Percentiles rank a stretch among this genome's conserved stretches.
phyloP scores from a whole-genome alignment of 2,329 filamentous ascomycete genomes.

The Kalmusia sp. region DNA sequence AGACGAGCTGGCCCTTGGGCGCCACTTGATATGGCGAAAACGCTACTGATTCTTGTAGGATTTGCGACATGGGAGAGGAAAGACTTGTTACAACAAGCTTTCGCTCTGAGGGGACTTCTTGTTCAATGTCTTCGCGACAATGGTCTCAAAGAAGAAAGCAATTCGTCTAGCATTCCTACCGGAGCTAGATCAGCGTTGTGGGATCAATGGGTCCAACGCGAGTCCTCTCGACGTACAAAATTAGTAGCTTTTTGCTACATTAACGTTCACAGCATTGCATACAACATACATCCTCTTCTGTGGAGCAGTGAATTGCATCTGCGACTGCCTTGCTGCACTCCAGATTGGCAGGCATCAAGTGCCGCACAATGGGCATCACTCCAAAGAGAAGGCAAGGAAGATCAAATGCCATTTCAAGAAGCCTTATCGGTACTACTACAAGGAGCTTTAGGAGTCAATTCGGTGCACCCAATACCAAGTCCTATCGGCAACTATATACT shows the following conservation, averaged over 20 bases:
- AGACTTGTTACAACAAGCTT: constrained; percentile 38
- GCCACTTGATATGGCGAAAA: constrained; percentile 37
- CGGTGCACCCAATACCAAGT: constrained; percentile 35
- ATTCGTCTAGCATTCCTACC: constrained; percentile 13
- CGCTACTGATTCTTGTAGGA: constrained; percentile 37
- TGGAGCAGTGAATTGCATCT: constrained; percentile 39
- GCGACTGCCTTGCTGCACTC: constrained; percentile 33
- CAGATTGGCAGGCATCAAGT: constrained; percentile 33
- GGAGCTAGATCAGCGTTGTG: constrained; percentile 32
- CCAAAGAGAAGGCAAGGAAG: constrained; percentile 29
- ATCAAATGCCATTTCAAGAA: constrained; percentile 37
- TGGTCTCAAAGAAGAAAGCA: constrained; percentile 30
- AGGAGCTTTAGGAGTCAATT: constrained; percentile 20
- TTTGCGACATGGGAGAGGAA: constrained; percentile 42
- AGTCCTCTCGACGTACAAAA: constrained; percentile 39
- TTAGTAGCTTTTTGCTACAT: constrained; percentile 41
- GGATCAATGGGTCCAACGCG: constrained; percentile 38
- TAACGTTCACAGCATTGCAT: constrained; percentile 41
- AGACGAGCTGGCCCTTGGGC: constrained; percentile 30
- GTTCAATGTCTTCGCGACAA: constrained; percentile 37
- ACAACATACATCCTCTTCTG: constrained; percentile 37
- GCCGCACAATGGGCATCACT: constrained; percentile 35
- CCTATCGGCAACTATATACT: constrained; percentile 41
- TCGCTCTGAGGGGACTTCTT: constrained; percentile 34
- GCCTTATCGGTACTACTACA: constrained; percentile 35